Conservation (phyloP, 139 green algal species). For the Chlorella sp. region DNA sequence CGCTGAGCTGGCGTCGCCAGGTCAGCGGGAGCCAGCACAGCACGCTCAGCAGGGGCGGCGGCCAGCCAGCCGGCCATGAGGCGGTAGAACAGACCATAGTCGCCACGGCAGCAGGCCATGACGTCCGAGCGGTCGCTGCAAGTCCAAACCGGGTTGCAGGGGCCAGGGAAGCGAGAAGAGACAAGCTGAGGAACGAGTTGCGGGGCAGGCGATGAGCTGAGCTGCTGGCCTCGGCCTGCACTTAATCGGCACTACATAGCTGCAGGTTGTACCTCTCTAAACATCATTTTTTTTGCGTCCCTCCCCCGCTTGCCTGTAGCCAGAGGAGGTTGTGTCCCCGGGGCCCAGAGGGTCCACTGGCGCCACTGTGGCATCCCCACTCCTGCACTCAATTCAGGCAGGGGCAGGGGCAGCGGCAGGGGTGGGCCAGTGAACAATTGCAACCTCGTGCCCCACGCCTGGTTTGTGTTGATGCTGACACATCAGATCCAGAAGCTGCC, state of each 20-base stretch:
- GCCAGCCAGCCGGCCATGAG: conserved; percentile 41
- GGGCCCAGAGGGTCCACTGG: conserved; percentile 30
- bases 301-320: conserved; percentile 22
- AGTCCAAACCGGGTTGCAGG: neutral
- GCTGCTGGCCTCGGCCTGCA: too few species aligned
- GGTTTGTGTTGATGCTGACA: too few species aligned
- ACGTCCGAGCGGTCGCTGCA: conserved; percentile 34
- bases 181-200: too few species aligned
- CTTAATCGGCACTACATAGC: too few species aligned
- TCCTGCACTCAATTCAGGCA: too few species aligned
- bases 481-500: too few species aligned
- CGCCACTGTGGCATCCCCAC: neutral
- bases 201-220: too few species aligned
- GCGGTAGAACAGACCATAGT: conserved; percentile 39
- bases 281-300: too few species aligned
- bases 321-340: neutral
- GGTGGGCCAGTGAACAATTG: too few species aligned
- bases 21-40: neutral
- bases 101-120: conserved; percentile 38
- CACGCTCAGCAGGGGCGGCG: neutral
- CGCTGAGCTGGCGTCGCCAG: neutral
- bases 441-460: too few species aligned
- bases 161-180: neutral
- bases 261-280: too few species aligned
- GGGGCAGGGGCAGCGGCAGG: too few species aligned